These are phyloP conservation scores for Monilinia vaccinii-corymbosi DNA, from an alignment of 2,329 filamentous ascomycete genomes.

Conservation along the genomic window DNA sequence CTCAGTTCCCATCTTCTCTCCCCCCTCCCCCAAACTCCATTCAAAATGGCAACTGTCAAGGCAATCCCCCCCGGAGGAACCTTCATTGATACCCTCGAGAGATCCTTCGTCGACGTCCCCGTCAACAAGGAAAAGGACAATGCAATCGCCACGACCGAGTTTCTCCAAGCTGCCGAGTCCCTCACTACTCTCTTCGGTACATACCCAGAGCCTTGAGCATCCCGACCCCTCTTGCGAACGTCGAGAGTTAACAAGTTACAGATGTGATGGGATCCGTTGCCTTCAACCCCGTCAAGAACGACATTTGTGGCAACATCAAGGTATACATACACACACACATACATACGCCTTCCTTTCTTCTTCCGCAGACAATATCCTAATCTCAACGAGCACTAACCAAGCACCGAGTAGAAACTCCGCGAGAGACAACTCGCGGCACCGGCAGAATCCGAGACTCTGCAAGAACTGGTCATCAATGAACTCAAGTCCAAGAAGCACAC, in stretches of 20 bases:
- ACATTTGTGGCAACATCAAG: constrained; percentile 88
- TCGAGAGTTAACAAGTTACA: constrained; percentile 24
- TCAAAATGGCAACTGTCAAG: constrained; percentile 21
- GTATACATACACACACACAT: too few species aligned
- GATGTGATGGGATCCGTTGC: constrained; percentile 61
- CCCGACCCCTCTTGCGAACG: too few species aligned
- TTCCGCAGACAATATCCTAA: not conserved
- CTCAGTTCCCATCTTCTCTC: not conserved
- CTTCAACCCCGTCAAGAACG: constrained; percentile 83
- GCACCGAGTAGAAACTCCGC: constrained; percentile 65
- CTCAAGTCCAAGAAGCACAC: constrained; percentile 81
- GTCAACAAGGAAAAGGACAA: constrained; percentile 65
- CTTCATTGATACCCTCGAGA: constrained; percentile 77
- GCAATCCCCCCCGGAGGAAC: constrained; percentile 39
- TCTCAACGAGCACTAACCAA: not conserved
- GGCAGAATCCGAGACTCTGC: constrained; percentile 70
- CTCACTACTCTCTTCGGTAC: constrained; percentile 79
- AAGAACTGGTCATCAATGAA: constrained; percentile 79
- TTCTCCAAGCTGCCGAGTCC: constrained; percentile 84
- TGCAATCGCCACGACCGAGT: constrained; percentile 73
- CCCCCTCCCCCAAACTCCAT: not conserved
- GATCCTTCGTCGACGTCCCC: constrained; percentile 76
- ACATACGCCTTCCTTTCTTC: not conserved
- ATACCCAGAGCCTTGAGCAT: too few species aligned
- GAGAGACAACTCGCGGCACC: constrained; percentile 73